These are phyloP conservation scores for Podospora anserina DNA, from an alignment of 495 filamentous ascomycete species.

Conservation along the genomic window DNA sequence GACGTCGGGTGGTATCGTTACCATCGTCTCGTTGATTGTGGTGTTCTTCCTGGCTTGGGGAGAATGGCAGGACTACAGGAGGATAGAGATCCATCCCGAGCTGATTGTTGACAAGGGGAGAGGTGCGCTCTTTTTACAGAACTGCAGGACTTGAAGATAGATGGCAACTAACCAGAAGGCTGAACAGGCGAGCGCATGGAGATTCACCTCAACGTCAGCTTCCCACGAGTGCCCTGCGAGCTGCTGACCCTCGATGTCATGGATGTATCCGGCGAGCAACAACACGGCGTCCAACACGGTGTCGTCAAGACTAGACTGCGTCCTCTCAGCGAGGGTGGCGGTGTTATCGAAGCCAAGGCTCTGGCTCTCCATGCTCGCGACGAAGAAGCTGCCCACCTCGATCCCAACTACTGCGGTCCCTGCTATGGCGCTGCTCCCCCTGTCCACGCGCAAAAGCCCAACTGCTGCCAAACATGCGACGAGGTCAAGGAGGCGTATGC, in stretches of 20 bases:
- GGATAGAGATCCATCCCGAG: conserved; percentile 83
- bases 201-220: conserved; percentile 96
- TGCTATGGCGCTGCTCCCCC: conserved; percentile 86
- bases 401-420: conserved; percentile 86
- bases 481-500: conserved; percentile 96
- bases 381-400: conserved; percentile 74
- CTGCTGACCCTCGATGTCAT: conserved; percentile 95
- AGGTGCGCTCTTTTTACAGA: conserved; percentile 51
- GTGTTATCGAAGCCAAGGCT: conserved; percentile 69
- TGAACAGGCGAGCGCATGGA: conserved; percentile 88
- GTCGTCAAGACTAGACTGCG: conserved; percentile 82
- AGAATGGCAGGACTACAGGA: conserved; percentile 92
- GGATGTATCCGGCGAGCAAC: conserved; percentile 96
- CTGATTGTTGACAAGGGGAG: conserved; percentile 93
- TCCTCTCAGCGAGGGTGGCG: conserved; percentile 67
- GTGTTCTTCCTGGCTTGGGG: conserved; percentile 87
- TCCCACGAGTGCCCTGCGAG: conserved; percentile 91
- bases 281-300: conserved; percentile 88
- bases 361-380: conserved; percentile 63
- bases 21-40: conserved; percentile 80
- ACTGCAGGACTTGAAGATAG: neutral
- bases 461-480: conserved; percentile 95
- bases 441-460: conserved; percentile 62
- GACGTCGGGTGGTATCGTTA: conserved; percentile 94
- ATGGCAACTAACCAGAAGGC: conserved; percentile 13